Base-by-base conservation (phyloP, 768 basidiomycete genomes). In the Gloeostereum incarnatum region DNA sequence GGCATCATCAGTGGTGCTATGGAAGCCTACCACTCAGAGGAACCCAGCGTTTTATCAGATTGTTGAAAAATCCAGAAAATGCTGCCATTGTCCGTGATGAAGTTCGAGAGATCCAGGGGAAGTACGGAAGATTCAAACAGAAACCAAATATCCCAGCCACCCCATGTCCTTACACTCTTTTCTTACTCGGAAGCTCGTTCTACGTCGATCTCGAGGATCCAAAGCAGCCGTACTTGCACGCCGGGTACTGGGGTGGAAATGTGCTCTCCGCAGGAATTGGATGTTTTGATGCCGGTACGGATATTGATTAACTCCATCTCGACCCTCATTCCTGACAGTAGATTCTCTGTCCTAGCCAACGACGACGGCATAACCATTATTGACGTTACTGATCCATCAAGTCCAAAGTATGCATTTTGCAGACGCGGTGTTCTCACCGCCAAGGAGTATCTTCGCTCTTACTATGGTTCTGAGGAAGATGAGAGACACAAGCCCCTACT, bases 361-460 rank as follows among this genome's bases (percentile, higher is more conserved):
- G 49, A 60, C 38, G 54, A 57, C 14, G 56, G 57, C 7, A 52
- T 57, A 24, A 48, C 57, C 3, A 39, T 59, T 14, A 43, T 58
- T 16, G 57, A 59, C 34, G 41, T 58, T 24, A 55, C 51, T 10
- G 47, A 50, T 23, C 48, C 53, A 1, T 27, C 36, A 6, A 20
- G 45, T 17, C 54, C 53, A 3, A 19, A 47, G 5, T 59, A 56
- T 33, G 54, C 54, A 41, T 53, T 50, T 11, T 17, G 11, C 3
- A 11, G 21, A 2, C 21, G 14, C 19, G 33, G 21, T 11, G 11
- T 34, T 11, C 3, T 34, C n/a, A 20, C 33, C 19, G 51, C 48
- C 9, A 42, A 42, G 32, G 41, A 45, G n/a, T 54, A 54, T 43
- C 35, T 35, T 2, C 40, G 45, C n/a, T 27, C 40, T 2, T 49